Evolutionary conservation across 2,329 filamentous ascomycete genomes (phyloP), one percentile per base, ranked within the genome.

Genomic region (Fusarium hainanense): DNA sequence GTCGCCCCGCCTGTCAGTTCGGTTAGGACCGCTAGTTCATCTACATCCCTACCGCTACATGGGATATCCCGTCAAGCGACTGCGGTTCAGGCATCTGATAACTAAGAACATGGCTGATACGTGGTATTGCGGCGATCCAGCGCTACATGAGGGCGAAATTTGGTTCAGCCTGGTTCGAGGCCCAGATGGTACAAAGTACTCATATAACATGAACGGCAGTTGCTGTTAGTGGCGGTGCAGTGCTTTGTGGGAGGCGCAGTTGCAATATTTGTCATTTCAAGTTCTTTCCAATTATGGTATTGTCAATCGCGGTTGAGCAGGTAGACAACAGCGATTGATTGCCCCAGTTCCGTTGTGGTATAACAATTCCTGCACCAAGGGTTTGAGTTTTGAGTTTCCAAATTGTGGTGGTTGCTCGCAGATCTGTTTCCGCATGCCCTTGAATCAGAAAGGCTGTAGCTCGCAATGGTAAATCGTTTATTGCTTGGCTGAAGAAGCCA

Each of bases 1-100:
- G 30, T 48, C 40, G 50, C 44, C 63, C 68, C 68, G 60, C 68
- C 68, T 71, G 64, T 69, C 68, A 71, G 59, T 69, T 69, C 59
- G 68, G 68, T 58, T 71, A 49, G 47, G 68, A 69, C 66, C 66
- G 58, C 65, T 71, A 71, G 68, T 42, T 56, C 62, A 58, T 44
- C 58, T 64, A 32, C 20, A 70, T 58, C 68, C 67, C 64, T 70
- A 34, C 49, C 50, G 40, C 42, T 46, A 32, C 51, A 63, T 42
- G 32, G 47, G n/a, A 44, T 28, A 21, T 55, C 37, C 62, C 41
- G 50, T 40, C 57, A 54, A 54, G 56, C 64, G 48, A 32, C 25
- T 37, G 27, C 46, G 46, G 55, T 56, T 60, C 54, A 69, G 50
- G 51, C 42, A 37, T 54, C 40, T 51, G 51, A 34, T 63, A 54